Base-by-base conservation (phyloP, 2,329 filamentous ascomycete genomes). In the Penicillium sp. region DNA sequence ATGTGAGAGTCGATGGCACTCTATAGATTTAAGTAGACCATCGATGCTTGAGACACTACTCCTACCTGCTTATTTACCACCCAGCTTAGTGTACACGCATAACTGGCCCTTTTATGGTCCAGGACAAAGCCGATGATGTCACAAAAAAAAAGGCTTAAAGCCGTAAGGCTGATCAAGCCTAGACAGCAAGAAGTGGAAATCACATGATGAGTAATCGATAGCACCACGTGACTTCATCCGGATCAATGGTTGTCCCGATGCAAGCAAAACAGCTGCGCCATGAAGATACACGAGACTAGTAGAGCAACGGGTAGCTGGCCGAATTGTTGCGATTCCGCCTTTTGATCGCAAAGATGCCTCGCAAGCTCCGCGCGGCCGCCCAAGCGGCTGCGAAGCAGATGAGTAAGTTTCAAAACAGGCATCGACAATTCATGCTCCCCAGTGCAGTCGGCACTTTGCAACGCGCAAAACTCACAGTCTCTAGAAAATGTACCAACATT, bases 351-450 rank as follows among this genome's bases (percentile, higher is more conserved):
- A 48, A 13, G 13, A 76, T 76, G 73, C 67, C 71, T 47, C 65
- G 72, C 57, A 73, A 71, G 55, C 64, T 66, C 41, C 64, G 73
- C 58, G 68, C 70, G 44, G 73, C 73, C 58, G 73, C 72, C 13
- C 71, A 73, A 54, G 72, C 71, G 55, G 72, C 73, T 51, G 68
- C 69, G n/a, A 66, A 72, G 52, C 73, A 70, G 27, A 63, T 73
- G 55, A 69, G 72, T 74, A 60, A 54, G 69, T 32, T 32, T 8
- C 11, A 32, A 32, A 11, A 32, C 3, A 32, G 29, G 4, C 29
- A 32, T 32, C 29, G 18, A 18, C 18, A 18, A 18, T 18, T 18
- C 18, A 18, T 18, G 18, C 18, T 18, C 3, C 18, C 18, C 18
- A 18, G 18, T 18, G 2, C 18, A 18, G 18, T 18, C 18, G 18